These are phyloP conservation scores for Microsporum audouinii DNA, from an alignment of 2,329 filamentous ascomycete species.

Conservation along the genomic window DNA sequence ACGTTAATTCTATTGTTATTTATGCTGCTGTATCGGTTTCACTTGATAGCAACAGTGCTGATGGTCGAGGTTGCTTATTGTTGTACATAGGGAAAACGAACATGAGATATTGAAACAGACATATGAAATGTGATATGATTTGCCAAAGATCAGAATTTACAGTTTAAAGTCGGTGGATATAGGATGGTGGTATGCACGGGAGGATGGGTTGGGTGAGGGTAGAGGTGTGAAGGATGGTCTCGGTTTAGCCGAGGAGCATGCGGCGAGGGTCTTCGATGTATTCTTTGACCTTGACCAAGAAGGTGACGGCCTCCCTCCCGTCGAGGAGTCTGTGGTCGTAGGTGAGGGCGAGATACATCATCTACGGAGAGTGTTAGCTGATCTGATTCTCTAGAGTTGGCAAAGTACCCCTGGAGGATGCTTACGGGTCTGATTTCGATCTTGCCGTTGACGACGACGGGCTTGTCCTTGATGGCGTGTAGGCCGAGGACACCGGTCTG, in stretches of 20 bases:
- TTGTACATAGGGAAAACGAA: neutral
- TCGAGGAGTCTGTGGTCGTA: conserved; percentile 96
- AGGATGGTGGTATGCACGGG: neutral
- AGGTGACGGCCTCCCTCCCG: conserved; percentile 88
- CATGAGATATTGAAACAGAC: neutral
- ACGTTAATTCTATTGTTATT: conserved; percentile 1
- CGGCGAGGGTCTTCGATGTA: conserved; percentile 90
- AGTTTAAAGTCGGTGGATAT: neutral
- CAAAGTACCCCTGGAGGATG: neutral
- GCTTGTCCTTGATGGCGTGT: conserved; percentile 91
- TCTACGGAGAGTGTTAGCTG: conserved; percentile 34
- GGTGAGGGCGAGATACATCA: conserved; percentile 98
- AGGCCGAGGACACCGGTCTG: conserved; percentile 84
- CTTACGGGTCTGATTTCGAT: conserved; percentile 73
- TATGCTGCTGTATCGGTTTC: neutral
- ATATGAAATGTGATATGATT: neutral
- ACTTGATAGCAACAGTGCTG: neutral
- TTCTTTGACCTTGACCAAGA: conserved; percentile 94
- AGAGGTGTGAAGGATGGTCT: neutral
- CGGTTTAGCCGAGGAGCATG: conserved; percentile 57
- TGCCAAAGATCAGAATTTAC: conserved; percentile 1
- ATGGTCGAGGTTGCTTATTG: neutral
- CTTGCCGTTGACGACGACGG: conserved; percentile 83
- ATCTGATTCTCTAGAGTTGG: neutral
- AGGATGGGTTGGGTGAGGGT: neutral